Evolutionary conservation across 1,284 basidiomycete species (phyloP).

Genomic region (Wallemia mellicola): DNA sequence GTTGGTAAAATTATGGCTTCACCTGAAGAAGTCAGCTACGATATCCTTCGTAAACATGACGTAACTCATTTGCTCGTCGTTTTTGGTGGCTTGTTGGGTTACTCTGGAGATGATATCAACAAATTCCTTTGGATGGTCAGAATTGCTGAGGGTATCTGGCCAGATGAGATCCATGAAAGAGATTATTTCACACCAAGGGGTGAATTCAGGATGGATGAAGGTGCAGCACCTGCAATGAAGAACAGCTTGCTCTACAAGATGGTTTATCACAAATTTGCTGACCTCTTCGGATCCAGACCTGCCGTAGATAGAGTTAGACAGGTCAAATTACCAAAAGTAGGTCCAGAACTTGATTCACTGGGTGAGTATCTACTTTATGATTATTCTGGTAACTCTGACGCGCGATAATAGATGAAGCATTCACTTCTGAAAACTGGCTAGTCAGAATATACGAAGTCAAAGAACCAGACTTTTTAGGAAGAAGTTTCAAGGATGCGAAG

Average conservation of each 20-base stretch:
- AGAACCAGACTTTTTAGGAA: constrained; percentile 68
- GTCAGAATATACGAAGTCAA: constrained; percentile 87
- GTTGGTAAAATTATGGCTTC: constrained; percentile 95
- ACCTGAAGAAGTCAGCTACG: constrained; percentile 78
- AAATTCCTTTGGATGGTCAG: constrained; percentile 99
- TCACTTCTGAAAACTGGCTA: constrained; percentile 95
- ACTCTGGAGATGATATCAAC: constrained; percentile 98
- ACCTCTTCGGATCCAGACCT: constrained; percentile 47
- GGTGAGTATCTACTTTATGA: no score
- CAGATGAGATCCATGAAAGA: constrained; percentile 80
- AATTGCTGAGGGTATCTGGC: constrained; percentile 95
- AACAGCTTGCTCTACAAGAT: constrained; percentile 96
- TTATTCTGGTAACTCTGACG: no score
- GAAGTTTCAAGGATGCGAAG: constrained; percentile 57
- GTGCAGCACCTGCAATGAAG: constrained; percentile 66
- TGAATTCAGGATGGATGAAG: constrained; percentile 76
- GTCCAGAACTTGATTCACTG: constrained; percentile 59
- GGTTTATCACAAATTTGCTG: constrained; percentile 72
- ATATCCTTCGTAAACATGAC: constrained; percentile 85
- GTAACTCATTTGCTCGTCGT: constrained; percentile 95
- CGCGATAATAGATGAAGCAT: constrained; percentile 70
- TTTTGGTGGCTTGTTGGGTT: constrained; percentile 85
- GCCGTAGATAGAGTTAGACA: constrained; percentile 53
- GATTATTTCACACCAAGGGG: constrained; percentile 83
- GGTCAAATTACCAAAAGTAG: constrained; percentile 39